Base-by-base conservation (phyloP, 208 protist genomes). In the Trypanosoma congolense region DNA sequence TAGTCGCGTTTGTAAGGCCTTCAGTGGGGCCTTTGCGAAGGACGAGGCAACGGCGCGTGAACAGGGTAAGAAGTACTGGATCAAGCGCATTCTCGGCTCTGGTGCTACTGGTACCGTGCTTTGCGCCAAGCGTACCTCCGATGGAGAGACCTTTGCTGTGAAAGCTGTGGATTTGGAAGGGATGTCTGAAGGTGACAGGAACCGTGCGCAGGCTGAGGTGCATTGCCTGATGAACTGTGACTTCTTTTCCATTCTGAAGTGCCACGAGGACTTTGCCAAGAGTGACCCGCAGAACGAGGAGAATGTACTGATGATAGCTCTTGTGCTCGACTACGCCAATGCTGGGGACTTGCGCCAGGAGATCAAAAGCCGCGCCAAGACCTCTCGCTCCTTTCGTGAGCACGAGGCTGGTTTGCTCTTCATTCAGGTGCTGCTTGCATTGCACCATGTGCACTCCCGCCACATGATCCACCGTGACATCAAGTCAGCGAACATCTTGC, bases 401-500 rank as follows among this genome's bases (percentile, higher is more conserved):
- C 69, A 61, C 45, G 78, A 90, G 31, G 73, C 73, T 9, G 49
- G 55, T 14, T 66, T 84, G 9, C 30, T 86, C 14, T 90, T 86
- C 55, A 47, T 87, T 8, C 87, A 93, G 65, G 62, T 93, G 2
- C 65, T 90, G 0, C 51, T 87, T 19, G 91, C 80, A 24, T 62
- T 96, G 0, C 52, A 91, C 62, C 80, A 96, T 60, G 56, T 96
- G 10, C 91, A 96, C 65, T 72, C 58, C 19, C 65, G 82, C 43
- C 52, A 75, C 47, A 91, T 95, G 52, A 80, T 95, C 56, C 88
- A 95, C 55, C 78, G 87, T 45, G 87, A 95, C 45, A 76, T 95
- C 42, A 95, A 95, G 66, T 79, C 77, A 40, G 84, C 74, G 8
- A 95, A 95, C 59, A 80, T 95, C 14, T 59, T 95, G 19, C 56